Base-by-base conservation (phyloP, 306 rosid species). In the Calophaca sinica region DNA sequence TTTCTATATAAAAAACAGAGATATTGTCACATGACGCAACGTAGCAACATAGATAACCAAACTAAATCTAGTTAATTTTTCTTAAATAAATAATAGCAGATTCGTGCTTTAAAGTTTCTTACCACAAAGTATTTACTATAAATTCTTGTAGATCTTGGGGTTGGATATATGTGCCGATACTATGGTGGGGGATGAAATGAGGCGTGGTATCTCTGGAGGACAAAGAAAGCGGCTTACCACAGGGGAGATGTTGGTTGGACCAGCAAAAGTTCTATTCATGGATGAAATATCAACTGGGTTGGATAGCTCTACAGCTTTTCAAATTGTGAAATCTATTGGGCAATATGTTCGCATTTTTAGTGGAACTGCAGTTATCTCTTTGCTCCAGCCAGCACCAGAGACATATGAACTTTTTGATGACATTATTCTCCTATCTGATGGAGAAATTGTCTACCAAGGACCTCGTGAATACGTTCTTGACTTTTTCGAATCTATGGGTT, bases 121-220 rank as follows among this genome's bases (percentile, higher is more conserved):
- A 59, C 28, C 59, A 28, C 15, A 49, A 32, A 49, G 29, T 52
- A 54, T 45, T 63, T 50, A 58, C 35, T 39, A 13, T 6, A 4
- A 60, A 9, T 36, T 52, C 67, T 28, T 70, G 72, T 77, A 94
- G 98, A 82, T 91, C 14, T 80, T 94, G 69, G 98, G 98, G 62
- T 78, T 94, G 81, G 98, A 94, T 58, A 53, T 80, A 9, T 94
- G 98, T 79, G 89, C 97, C 42, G 93, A 94, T 64, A 91, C 88
- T 15, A 72, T 88, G 72, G 91, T 94, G 14, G 98, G 98, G 45
- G 84, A 87, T 79, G 88, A 83, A 9, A 89, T 89, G 94, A 29
- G 86, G 70, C 83, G 98, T 1, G 98, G 98, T 20, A 87, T 94
- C 29, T 94, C 98, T 6, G 98, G 98, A 38, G 98, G 98, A 13